phyloP scores from a whole-genome alignment of 352 stramenopile species.

The Globisporangium heterothallicum region DNA sequence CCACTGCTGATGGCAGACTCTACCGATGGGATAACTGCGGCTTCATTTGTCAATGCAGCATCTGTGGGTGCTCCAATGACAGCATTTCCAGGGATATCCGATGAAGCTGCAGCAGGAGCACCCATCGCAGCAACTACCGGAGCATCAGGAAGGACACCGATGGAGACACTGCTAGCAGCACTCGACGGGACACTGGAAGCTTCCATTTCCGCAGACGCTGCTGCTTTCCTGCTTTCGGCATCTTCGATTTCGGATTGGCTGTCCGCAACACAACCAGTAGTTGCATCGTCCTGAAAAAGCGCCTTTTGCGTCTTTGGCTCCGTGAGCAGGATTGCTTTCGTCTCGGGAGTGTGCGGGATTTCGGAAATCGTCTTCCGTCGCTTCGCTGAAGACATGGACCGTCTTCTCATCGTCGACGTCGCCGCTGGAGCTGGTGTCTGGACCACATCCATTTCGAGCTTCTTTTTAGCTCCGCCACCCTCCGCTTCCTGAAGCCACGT shows the following conservation, averaged over 20 bases:
- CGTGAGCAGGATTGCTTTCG: not conserved
- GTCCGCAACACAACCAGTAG: slow-evolving; percentile 28
- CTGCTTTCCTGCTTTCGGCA: slow-evolving; percentile 8
- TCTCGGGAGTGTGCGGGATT: slow-evolving; percentile 8
- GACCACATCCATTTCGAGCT: slow-evolving; percentile 9
- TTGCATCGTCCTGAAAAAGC: slow-evolving; percentile 12
- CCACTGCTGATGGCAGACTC: too few species aligned
- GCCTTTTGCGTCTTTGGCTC: slow-evolving; percentile 10
- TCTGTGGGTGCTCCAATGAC: not conserved
- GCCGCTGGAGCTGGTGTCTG: slow-evolving; percentile 10
- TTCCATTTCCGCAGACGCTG: not conserved
- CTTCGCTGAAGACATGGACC: slow-evolving; percentile 1
- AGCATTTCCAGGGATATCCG: not conserved
- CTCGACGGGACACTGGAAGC: slow-evolving; percentile 4
- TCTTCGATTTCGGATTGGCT: slow-evolving; percentile 28
- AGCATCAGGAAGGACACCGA: not conserved
- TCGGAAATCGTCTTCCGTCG: slow-evolving; percentile 16
- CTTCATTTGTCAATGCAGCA: not conserved
- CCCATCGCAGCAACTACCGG: not conserved
- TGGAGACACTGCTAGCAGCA: not conserved
- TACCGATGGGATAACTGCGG: not conserved
- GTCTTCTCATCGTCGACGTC: not conserved
- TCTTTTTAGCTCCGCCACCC: slow-evolving; percentile 9
- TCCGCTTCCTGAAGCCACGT: not conserved
- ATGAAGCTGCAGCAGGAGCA: not conserved